These are phyloP conservation scores for Tremella fuciformis DNA, from an alignment of 768 basidiomycete species.

Conservation along the genomic window DNA sequence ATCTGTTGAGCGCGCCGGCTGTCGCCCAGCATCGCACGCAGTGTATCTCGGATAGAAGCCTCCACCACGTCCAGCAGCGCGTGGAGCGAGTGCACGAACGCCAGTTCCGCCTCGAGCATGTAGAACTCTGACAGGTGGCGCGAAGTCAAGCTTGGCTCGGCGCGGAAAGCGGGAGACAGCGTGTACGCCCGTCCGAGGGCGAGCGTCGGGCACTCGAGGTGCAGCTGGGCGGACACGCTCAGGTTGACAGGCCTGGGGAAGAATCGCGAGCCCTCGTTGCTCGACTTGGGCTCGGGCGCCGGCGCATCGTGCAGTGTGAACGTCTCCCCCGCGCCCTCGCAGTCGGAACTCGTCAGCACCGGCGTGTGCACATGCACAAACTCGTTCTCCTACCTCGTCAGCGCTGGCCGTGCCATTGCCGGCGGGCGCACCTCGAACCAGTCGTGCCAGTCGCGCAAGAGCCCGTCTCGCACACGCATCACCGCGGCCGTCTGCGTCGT, in stretches of 20 bases:
- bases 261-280: constrained; percentile 18
- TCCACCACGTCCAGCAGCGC: constrained; percentile 63
- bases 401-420: too few species aligned
- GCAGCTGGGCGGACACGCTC: constrained; percentile 93
- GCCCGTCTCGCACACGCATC: constrained; percentile 66
- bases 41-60: constrained; percentile 56
- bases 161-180: constrained; percentile 88
- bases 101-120: constrained; percentile 98
- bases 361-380: constrained; percentile 81
- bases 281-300: neutral
- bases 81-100: constrained; percentile 58
- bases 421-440: constrained; percentile 68
- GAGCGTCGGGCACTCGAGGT: constrained; percentile 80
- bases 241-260: constrained; percentile 61
- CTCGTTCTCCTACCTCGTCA: constrained; percentile 62
- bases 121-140: constrained; percentile 97
- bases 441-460: constrained; percentile 61
- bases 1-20: constrained; percentile 15
- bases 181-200: constrained; percentile 83
- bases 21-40: constrained; percentile 29
- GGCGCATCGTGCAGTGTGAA: constrained; percentile 60
- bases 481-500: constrained; percentile 70
- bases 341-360: constrained; percentile 83
- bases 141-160: constrained; percentile 79
- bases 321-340: constrained; percentile 92